These are phyloP conservation scores for Phytophthora hibernalis DNA, from an alignment of 352 stramenopile genomes.

Conservation along the genomic window DNA sequence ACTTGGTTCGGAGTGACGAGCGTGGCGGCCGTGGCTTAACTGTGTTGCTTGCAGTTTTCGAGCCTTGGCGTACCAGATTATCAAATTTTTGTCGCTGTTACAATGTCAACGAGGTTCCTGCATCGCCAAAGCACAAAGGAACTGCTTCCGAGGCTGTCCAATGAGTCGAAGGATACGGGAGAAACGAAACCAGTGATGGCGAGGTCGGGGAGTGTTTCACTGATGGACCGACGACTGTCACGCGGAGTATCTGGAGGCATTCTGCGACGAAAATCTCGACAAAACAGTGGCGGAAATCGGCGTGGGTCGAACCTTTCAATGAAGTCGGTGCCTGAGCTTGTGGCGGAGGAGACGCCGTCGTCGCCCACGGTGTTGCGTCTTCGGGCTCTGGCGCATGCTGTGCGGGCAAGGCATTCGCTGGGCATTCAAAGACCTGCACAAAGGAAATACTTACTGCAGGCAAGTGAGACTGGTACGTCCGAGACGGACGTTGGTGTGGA, in stretches of 20 bases:
- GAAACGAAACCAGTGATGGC: slow-evolving; percentile 1
- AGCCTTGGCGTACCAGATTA: neutral
- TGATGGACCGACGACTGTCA: slow-evolving; percentile 19
- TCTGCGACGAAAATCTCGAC: slow-evolving; percentile 17
- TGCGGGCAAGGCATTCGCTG: slow-evolving; percentile 62
- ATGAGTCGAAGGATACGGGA: slow-evolving; percentile 6
- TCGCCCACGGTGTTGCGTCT: slow-evolving; percentile 55
- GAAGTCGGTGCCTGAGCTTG: slow-evolving; percentile 18
- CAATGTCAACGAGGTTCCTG: slow-evolving; percentile 11
- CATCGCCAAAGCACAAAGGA: slow-evolving; percentile 2
- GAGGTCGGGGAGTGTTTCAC: slow-evolving; percentile 26
- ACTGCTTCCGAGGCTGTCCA: slow-evolving; percentile 4
- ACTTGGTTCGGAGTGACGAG: neutral
- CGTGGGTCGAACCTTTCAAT: slow-evolving; percentile 19
- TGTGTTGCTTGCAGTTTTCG: neutral
- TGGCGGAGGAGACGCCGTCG: slow-evolving; percentile 26
- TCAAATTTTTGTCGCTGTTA: neutral
- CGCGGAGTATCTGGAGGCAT: slow-evolving; percentile 11
- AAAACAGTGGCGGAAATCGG: slow-evolving; percentile 13
- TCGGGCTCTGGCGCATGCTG: slow-evolving; percentile 54
- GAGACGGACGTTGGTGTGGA: slow-evolving; percentile 51
- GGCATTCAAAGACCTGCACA: slow-evolving; percentile 38
- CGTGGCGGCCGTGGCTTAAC: neutral
- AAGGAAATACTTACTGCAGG: slow-evolving; percentile 51
- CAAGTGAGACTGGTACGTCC: slow-evolving; percentile 45